Percentiles rank a stretch among this genome's conserved stretches.
Evolutionary conservation across 78 protist genomes (phyloP).

Genomic region (Mastigamoeba balamuthi): DNA sequence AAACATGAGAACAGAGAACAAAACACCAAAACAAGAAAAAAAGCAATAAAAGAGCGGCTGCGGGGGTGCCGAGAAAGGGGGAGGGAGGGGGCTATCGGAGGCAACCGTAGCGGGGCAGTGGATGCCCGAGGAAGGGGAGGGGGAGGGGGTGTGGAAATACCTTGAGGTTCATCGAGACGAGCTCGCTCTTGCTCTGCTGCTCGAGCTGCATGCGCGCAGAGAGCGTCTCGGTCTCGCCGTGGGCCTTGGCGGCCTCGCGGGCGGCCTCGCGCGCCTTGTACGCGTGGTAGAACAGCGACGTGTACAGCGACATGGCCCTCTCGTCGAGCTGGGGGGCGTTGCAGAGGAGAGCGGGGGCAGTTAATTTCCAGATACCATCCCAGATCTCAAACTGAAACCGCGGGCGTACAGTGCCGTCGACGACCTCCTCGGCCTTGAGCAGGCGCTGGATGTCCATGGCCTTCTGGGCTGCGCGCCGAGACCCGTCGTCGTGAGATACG

Average conservation of each 20-base stretch:
- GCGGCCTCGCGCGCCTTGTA: slow-evolving; percentile 12
- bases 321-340: slow-evolving; percentile 28
- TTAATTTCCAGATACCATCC: too few species aligned
- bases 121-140: too few species aligned
- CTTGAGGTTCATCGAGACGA: neutral
- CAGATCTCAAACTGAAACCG: too few species aligned
- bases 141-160: too few species aligned
- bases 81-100: too few species aligned
- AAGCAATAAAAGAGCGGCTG: too few species aligned
- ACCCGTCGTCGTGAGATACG: too few species aligned
- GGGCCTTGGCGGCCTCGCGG: neutral
- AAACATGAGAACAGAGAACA: too few species aligned
- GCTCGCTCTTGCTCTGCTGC: neutral
- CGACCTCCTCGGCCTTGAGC: slow-evolving; percentile 42
- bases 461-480: slow-evolving; percentile 50
- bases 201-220: neutral
- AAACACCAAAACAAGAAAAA: too few species aligned
- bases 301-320: slow-evolving; percentile 49
- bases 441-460: slow-evolving; percentile 39
- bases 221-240: neutral
- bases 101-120: too few species aligned
- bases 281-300: slow-evolving; percentile 54
- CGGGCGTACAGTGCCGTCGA: slow-evolving; percentile 43
- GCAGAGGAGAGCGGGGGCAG: neutral
- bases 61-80: too few species aligned